These are phyloP conservation scores for Stentor roeselii DNA, from an alignment of 73 alveolate genomes.

Conservation along the genomic window DNA sequence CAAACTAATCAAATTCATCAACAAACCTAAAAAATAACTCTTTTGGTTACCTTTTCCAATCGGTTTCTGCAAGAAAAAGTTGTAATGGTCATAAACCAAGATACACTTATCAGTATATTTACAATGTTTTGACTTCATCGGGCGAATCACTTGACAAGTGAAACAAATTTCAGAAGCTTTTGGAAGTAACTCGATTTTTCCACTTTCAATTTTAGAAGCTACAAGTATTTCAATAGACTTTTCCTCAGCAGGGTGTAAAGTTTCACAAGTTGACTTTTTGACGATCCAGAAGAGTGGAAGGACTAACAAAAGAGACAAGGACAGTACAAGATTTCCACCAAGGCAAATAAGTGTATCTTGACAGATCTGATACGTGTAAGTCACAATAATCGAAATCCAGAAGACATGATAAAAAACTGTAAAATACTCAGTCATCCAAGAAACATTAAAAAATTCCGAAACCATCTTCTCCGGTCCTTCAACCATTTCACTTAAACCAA, in stretches of 20 bases:
- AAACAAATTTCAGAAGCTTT: background rate
- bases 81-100: background rate
- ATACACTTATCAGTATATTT: background rate
- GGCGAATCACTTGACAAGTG: background rate
- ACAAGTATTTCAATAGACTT: background rate
- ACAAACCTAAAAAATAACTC: background rate
- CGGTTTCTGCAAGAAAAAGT: background rate
- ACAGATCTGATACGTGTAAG: background rate
- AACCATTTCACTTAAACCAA: background rate
- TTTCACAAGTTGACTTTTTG: background rate
- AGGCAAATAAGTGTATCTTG: background rate
- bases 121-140: conserved; percentile 10
- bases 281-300: background rate
- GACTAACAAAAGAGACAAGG: background rate
- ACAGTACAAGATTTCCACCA: background rate
- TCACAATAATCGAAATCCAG: background rate
- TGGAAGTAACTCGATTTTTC: background rate
- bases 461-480: conserved; percentile 4
- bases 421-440: background rate
- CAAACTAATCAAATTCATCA: background rate
- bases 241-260: background rate
- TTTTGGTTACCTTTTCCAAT: conserved; percentile 13
- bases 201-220: background rate
- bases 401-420: background rate
- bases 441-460: background rate